Evolutionary conservation across 805 yeast genomes (phyloP).

Genomic region (Yamadazyma olivae): DNA sequence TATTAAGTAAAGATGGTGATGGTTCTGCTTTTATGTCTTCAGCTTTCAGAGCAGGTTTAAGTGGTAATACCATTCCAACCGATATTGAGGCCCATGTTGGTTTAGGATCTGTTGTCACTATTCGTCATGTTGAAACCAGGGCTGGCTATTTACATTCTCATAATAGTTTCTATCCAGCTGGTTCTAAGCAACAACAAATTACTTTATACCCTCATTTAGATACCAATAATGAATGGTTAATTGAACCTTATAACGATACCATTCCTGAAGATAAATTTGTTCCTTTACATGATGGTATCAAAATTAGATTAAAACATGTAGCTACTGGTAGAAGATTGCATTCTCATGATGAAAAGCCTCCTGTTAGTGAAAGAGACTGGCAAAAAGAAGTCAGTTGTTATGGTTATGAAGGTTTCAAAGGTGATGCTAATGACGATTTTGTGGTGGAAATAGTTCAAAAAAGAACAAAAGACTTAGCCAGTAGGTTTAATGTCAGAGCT

Average conservation of each 20-base stretch:
- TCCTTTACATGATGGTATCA: constrained; percentile 64
- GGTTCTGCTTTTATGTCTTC: constrained; percentile 71
- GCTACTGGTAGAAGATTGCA: constrained; percentile 66
- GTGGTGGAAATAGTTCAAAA: constrained; percentile 66
- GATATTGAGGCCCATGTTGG: constrained; percentile 67
- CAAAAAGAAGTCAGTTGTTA: constrained; percentile 78
- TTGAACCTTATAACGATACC: constrained; percentile 64
- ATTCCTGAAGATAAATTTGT: constrained; percentile 56
- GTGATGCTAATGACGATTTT: constrained; percentile 85
- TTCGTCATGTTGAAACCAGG: constrained; percentile 66
- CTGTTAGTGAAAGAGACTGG: constrained; percentile 77
- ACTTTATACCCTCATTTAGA: constrained; percentile 80
- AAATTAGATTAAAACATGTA: constrained; percentile 63
- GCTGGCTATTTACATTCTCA: constrained; percentile 89
- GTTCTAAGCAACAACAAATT: constrained; percentile 81
- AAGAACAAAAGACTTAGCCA: constrained; percentile 46
- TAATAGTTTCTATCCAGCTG: constrained; percentile 64
- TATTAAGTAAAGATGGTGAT: constrained; percentile 60
- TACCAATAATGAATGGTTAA: constrained; percentile 66
- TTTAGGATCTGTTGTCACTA: constrained; percentile 61
- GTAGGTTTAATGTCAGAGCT: constrained; percentile 58
- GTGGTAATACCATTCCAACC: constrained; percentile 58
- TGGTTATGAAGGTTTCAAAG: constrained; percentile 72
- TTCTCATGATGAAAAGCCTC: constrained; percentile 80
- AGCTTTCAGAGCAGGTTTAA: constrained; percentile 64